Evolutionary conservation across 2,329 filamentous ascomycete species (phyloP), one percentile per base, ranked within the genome.

Genomic region (Ustulina deusta): DNA sequence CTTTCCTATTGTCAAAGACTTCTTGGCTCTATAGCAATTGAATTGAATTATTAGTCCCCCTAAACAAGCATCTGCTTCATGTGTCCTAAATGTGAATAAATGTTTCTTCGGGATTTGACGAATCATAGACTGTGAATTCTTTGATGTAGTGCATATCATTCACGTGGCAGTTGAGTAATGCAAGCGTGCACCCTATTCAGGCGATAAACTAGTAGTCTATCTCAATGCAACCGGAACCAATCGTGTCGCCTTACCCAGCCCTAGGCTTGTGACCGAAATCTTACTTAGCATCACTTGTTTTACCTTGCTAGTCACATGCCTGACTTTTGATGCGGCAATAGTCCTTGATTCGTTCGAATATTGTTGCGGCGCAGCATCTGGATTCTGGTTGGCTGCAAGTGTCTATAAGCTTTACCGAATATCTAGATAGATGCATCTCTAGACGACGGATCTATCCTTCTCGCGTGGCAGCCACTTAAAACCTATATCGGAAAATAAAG

Each of bases 401-500:
- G 20, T 40, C n/a, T 25, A 25, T 40, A 17, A n/a, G n/a, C n/a
- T n/a, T n/a, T 17, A 32, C 4, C 5, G 15, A 34, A 9, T 25
- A 9, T 11, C 34, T 52, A 40, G 15, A 15, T 49, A 56, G 5
- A 11, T 56, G 52, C 38, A 29, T 32, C 22, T 29, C 38, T 17
- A 38, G 27, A n/a, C 6, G 48, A n/a, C 52, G 51, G 51, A 58
- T 58, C 46, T 59, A 44, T 20, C 34, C 61, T 20, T 11, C 25
- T 52, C 62, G 40, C 51, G 58, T 66, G 63, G 58, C 42, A 57
- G 49, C 42, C 57, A 57, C 51, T 44, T 11, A 44, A 7, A 29
- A 51, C 51, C 22, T 57, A 51, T 25, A 1, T 34, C 11, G 25
- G 44, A 13, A 40, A 40, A 46, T 15, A 46, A 44, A 1, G 25